Base-by-base conservation (phyloP, 2,329 filamentous ascomycete genomes). In the Fusarium newnesense region DNA sequence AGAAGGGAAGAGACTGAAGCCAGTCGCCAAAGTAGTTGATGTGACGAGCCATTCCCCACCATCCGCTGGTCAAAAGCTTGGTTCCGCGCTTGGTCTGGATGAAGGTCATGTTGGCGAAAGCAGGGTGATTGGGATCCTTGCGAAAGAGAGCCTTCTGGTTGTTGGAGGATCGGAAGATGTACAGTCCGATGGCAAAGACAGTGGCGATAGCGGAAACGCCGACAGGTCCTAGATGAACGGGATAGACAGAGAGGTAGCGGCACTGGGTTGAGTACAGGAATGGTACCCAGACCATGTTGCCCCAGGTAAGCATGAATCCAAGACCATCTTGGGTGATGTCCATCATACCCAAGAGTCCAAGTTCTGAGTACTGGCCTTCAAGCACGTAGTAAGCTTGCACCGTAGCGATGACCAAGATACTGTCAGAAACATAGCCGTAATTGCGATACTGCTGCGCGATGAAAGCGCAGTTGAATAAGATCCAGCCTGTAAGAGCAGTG, bases 21-120 rank as follows among this genome's bases (percentile, higher is more conserved):
- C 95, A 97, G 83, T 97, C 95, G 43, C 95, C 95, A 8, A 97
- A 85, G 83, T 97, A 97, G 84, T 97, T 98, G 86, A 97, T 95
- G 82, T 98, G 95, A 36, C 95, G 90, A 1, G 94, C 93, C 30
- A 89, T 87, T 39, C 95, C 95, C 95, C 95, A 97, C 95, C 95
- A 98, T 49, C 95, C 95, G 2, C 92, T 91, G 0, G 91, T 90
- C 69, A 98, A 87, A 37, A 97, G 88, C 67, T 91, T 92, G 28
- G 93, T 94, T 59, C 95, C 95, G 6, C 90, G 87, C 77, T 91
- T 91, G 5, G 95, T 98, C 82, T 96, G 87, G 67, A 98, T 94
- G 81, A 92, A 97, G 75, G 92, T 89, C 75, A 97, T 89, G 79
- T 95, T 90, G 43, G 89, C 88, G 58, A 97, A 90, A 19, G 88